A percentile compares a stretch with the other conserved stretches of the same genome.
Conservation (phyloP, 768 basidiomycete species). For the Rossbeevera mucosa region DNA sequence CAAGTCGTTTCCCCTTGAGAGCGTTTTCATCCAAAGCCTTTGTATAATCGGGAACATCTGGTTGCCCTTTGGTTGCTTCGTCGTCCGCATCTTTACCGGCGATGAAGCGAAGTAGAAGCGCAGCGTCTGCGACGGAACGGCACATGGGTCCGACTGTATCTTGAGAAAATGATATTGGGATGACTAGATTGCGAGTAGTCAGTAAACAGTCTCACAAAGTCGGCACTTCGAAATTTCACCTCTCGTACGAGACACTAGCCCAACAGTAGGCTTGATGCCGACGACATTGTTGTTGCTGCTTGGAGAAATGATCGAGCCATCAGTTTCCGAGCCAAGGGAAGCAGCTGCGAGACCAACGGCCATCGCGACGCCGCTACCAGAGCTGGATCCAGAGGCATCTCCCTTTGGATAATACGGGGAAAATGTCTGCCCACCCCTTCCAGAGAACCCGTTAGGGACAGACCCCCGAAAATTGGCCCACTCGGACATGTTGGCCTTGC, state of each 20-base stretch:
- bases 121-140: constrained; percentile 51
- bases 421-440: constrained; percentile 42
- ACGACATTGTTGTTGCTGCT: constrained; percentile 40
- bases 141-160: constrained; percentile 59
- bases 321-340: constrained; percentile 44
- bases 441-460: constrained; percentile 42
- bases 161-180: constrained; percentile 54
- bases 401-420: constrained; percentile 40
- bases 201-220: neutral
- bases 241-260: constrained; percentile 36
- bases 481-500: constrained; percentile 43
- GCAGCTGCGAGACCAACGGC: constrained; percentile 42
- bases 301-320: constrained; percentile 47
- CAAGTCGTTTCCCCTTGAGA: constrained; percentile 48
- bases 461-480: constrained; percentile 40
- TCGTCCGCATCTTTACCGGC: constrained; percentile 52
- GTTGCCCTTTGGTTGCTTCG: constrained; percentile 48
- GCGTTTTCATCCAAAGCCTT: constrained; percentile 47
- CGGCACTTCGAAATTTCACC: constrained; percentile 18
- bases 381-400: constrained; percentile 39
- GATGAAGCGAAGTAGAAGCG: constrained; percentile 49
- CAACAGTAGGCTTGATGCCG: constrained; percentile 39
- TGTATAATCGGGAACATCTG: constrained; percentile 52
- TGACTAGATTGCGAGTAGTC: constrained; percentile 32
- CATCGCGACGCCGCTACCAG: constrained; percentile 40